Evolutionary conservation across 495 filamentous ascomycete species (phyloP), one percentile per base, ranked within the genome.

Genomic region (Hyaloscypha finlandica): DNA sequence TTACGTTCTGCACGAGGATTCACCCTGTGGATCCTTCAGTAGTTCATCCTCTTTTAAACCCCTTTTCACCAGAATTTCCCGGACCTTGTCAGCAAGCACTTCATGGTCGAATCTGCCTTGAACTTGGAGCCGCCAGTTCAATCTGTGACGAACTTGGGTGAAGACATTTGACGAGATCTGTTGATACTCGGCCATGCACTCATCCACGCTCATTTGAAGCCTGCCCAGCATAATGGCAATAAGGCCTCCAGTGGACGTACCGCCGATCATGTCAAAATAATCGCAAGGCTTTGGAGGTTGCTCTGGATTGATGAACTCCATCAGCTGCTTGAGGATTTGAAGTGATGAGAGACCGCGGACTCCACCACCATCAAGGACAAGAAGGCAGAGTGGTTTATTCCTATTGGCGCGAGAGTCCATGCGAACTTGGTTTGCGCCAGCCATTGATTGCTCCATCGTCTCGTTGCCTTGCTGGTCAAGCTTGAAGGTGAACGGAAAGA

Each of bases 211-310:
- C 78, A 86, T 81, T 33, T 79, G 75, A 12, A 86, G 71, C 16
- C 84, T 74, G 1, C 83, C 83, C 8, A 87, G 77, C 76, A 86
- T 80, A 30, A 85, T 85, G 2, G 81, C 78, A 63, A 87, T 85
- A 2, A 87, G 73, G 12, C 83, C 77, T 8, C 78, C 77, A 45
- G 77, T 71, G 30, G 70, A 75, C 25, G 77, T 78, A n/a, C n/a
- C n/a, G n/a, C n/a, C n/a, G n/a, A n/a, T n/a, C n/a, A n/a, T n/a
- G n/a, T n/a, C n/a, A n/a, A 80, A 80, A 64, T 80, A 82, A n/a
- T 87, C 81, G 71, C 80, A 84, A 8, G 84, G 84, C 64, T 85
- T 77, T 29, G 80, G 80, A 31, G 80, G 75, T 22, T 45, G 76
- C 16, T 79, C n/a, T n/a, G n/a, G n/a, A n/a, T n/a, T n/a, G n/a